phyloP scores from a whole-genome alignment of 108 stramenopile genomes.

The Fragilaria radians region DNA sequence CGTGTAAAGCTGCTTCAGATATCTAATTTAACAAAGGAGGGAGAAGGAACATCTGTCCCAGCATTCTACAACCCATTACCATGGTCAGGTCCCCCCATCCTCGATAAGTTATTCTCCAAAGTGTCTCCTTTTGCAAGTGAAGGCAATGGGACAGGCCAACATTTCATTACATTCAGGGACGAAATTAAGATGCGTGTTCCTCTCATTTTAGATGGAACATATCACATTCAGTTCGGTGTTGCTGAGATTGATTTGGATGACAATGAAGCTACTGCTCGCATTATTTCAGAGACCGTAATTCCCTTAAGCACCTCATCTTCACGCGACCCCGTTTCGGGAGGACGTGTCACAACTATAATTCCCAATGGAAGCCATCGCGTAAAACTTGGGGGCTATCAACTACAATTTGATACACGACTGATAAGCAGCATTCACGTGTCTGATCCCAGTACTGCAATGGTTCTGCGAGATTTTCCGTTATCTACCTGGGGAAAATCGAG shows the following conservation, averaged over 20 bases:
- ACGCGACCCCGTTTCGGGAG: conserved; percentile 43
- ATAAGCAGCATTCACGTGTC: conserved; percentile 59
- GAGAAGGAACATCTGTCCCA: conserved; percentile 25
- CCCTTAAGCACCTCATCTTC: conserved; percentile 58
- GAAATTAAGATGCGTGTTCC: conserved; percentile 81
- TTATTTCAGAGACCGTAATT: conserved; percentile 50
- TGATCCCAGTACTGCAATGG: conserved; percentile 61
- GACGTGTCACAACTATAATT: conserved; percentile 62
- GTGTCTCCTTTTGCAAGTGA: conserved; percentile 12
- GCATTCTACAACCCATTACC: conserved; percentile 65
- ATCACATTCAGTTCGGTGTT: conserved; percentile 58
- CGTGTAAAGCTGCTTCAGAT: conserved; percentile 46
- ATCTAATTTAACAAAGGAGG: conserved; percentile 17
- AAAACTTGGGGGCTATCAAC: conserved; percentile 67
- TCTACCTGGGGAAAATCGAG: conserved; percentile 4
- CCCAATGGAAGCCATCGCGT: conserved; percentile 76
- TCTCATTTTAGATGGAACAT: conserved; percentile 61
- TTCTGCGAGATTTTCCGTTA: conserved; percentile 61
- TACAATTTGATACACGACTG: conserved; percentile 69
- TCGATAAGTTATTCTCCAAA: conserved; percentile 51
- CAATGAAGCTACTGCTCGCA: conserved; percentile 6
- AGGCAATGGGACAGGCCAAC: conserved; percentile 9
- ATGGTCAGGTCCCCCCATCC: conserved; percentile 51
- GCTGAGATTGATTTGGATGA: conserved; percentile 37
- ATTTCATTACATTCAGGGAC: conserved; percentile 50